Percentiles rank a stretch among this genome's conserved stretches.
Conservation (phyloP, 164 flowering plant species). For the Hamamelis virginiana region DNA sequence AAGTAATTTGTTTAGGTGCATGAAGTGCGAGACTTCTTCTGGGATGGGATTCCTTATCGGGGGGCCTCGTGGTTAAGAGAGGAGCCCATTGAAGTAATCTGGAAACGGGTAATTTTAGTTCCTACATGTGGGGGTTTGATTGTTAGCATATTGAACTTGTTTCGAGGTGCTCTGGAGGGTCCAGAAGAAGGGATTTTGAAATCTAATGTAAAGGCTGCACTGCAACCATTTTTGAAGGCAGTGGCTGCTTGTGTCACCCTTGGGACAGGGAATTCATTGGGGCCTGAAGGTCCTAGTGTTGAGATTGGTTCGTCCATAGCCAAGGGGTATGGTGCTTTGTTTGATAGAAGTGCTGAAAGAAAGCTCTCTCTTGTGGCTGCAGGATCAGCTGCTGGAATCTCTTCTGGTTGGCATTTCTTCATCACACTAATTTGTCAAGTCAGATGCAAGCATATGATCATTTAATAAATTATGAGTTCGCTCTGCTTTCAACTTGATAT, state of each 20-base stretch:
- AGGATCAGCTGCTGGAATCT: constrained; percentile 95
- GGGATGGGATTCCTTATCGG: constrained; percentile 84
- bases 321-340: constrained; percentile 56
- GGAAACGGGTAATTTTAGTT: constrained; percentile 65
- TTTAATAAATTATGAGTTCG: neutral
- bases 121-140: constrained; percentile 80
- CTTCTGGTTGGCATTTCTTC: constrained; percentile 61
- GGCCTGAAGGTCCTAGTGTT: constrained; percentile 98
- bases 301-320: constrained; percentile 89
- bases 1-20: constrained; percentile 50
- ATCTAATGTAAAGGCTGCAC: constrained; percentile 33
- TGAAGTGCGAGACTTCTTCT: constrained; percentile 73
- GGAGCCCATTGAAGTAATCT: constrained; percentile 51
- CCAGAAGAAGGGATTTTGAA: constrained; percentile 13
- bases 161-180: constrained; percentile 34
- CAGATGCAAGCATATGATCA: constrained; percentile 1
- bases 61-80: constrained; percentile 94
- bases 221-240: constrained; percentile 65
- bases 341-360: constrained; percentile 36
- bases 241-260: constrained; percentile 82
- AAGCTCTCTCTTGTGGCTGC: constrained; percentile 81
- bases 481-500: neutral
- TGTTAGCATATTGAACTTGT: constrained; percentile 53
- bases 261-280: constrained; percentile 91
- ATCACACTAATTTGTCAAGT: neutral